Percentiles rank a stretch among this genome's conserved stretches.
Evolutionary conservation across 129 eudicot genomes (phyloP).

Genomic region (Centaurea solstitialis): DNA sequence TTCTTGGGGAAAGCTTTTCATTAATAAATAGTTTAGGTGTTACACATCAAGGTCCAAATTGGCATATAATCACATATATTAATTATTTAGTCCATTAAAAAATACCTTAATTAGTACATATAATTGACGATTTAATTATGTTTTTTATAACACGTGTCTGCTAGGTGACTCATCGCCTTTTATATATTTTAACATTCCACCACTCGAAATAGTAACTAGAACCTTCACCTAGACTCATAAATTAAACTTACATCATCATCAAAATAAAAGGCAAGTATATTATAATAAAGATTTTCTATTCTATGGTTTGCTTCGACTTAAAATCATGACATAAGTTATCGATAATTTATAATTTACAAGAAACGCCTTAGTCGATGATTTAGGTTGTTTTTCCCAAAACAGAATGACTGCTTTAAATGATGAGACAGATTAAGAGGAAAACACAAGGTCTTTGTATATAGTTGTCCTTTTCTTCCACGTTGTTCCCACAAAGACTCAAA

Average conservation of each 20-base stretch:
- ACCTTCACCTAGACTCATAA: slow-evolving; percentile 40
- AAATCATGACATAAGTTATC: no score
- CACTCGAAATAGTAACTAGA: slow-evolving; percentile 47
- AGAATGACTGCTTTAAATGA: no score
- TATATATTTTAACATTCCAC: slow-evolving; percentile 36
- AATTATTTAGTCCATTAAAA: slow-evolving; percentile 38
- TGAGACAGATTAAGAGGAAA: no score
- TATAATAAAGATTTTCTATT: no score
- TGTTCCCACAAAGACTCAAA: no score
- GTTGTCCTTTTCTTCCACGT: no score
- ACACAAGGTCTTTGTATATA: no score
- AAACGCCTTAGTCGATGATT: no score
- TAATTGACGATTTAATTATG: slow-evolving; percentile 23
- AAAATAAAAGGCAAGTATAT: no score
- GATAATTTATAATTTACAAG: no score
- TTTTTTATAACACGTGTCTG: slow-evolving; percentile 57
- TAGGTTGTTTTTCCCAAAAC: no score
- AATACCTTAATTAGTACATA: slow-evolving; percentile 27
- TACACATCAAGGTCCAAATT: slow-evolving; percentile 39
- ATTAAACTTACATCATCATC: slow-evolving; percentile 8
- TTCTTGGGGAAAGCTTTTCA: slow-evolving; percentile 34
- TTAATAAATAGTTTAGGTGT: slow-evolving; percentile 32
- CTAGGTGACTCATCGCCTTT: slow-evolving; percentile 42
- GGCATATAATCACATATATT: slow-evolving; percentile 33
- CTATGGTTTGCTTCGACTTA: no score